phyloP scores from a whole-genome alignment of 2,329 filamentous ascomycete species.

The Exserohilum rostratum region DNA sequence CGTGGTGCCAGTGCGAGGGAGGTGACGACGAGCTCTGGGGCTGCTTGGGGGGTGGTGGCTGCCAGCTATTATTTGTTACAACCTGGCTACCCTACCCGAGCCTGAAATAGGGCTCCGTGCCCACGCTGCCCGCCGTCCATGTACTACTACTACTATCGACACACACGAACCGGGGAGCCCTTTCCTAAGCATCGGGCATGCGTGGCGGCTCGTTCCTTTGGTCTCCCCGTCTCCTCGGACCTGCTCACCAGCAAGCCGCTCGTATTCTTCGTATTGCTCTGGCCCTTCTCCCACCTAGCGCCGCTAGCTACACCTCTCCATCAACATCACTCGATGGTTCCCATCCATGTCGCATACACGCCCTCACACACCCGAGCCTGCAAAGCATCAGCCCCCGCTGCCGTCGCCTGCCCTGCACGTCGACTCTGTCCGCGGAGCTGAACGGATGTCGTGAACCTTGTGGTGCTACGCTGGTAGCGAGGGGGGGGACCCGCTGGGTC shows the following conservation, averaged over 20 bases:
- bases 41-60: background rate
- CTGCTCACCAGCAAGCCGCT: background rate
- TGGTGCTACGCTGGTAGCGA: conserved; percentile 3
- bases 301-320: background rate
- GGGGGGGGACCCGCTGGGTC: conserved; percentile 3
- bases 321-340: no score
- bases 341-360: no score
- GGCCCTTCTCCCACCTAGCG: background rate
- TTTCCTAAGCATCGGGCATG: no score
- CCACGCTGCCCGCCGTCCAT: background rate
- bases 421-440: background rate
- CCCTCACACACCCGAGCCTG: background rate
- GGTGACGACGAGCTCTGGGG: background rate
- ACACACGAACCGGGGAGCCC: background rate
- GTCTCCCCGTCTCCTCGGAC: no score
- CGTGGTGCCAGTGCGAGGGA: background rate
- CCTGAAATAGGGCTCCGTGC: conserved; percentile 9
- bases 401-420: background rate
- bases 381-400: background rate
- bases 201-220: no score
- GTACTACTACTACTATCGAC: background rate
- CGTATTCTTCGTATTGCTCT: background rate
- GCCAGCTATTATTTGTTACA: conserved; percentile 5
- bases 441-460: background rate
- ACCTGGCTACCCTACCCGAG: conserved; percentile 9